Conservation (phyloP, 352 stramenopile species). For the Pythium scleroteichum region DNA sequence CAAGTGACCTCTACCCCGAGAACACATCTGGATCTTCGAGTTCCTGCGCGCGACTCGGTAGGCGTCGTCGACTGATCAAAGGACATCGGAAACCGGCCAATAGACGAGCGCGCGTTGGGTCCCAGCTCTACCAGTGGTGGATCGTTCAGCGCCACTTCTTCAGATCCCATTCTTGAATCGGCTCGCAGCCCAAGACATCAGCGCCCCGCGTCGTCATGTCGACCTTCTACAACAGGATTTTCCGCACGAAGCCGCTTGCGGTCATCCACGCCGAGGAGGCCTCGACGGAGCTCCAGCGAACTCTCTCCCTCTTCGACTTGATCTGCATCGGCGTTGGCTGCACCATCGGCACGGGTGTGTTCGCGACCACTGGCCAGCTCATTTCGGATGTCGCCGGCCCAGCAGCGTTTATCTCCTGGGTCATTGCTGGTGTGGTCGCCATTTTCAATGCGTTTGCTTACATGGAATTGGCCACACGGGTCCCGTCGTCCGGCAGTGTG, state of each 20-base stretch:
- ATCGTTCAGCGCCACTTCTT: not conserved
- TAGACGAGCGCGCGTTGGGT: not conserved
- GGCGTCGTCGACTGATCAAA: slow-evolving; percentile 6
- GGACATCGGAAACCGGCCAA: not conserved
- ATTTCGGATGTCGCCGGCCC: slow-evolving; percentile 77
- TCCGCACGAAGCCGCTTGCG: slow-evolving; percentile 65
- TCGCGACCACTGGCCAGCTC: slow-evolving; percentile 75
- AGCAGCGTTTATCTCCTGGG: slow-evolving; percentile 75
- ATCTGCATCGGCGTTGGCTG: slow-evolving; percentile 88
- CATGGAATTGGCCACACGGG: slow-evolving; percentile 84
- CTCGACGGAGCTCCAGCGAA: slow-evolving; percentile 53
- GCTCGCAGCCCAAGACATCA: not conserved
- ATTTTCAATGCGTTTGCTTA: slow-evolving; percentile 85
- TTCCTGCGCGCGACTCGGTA: not conserved
- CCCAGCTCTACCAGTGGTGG: not conserved
- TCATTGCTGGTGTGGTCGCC: slow-evolving; percentile 77
- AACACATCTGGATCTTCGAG: not conserved
- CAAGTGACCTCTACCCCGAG: slow-evolving; percentile 1
- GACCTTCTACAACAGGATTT: slow-evolving; percentile 23
- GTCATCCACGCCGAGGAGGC: slow-evolving; percentile 77
- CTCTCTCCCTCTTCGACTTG: slow-evolving; percentile 88
- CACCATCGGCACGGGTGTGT: slow-evolving; percentile 92
- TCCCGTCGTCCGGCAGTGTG: slow-evolving; percentile 88
- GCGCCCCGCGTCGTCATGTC: not conserved
- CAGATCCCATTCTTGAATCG: slow-evolving; percentile 7